Conservation (phyloP, 164 flowering plant species). For the Nymphaea thermarum region DNA sequence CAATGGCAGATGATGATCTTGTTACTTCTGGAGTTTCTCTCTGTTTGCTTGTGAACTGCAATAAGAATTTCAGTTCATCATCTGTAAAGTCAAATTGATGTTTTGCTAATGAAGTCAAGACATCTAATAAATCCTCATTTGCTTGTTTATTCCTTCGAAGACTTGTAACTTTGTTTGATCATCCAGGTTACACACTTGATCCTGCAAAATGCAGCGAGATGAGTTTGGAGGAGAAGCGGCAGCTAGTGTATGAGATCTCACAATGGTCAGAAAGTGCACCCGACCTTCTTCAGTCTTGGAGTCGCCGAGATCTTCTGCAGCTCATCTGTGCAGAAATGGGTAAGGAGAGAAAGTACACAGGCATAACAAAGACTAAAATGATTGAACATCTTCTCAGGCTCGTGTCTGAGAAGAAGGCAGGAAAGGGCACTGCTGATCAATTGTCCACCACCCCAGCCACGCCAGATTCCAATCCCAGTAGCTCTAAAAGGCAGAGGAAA, state of each 20-base stretch:
- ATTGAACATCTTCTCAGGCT: conserved; percentile 70
- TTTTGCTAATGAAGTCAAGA: too few species aligned
- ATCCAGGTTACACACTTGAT: conserved; percentile 45
- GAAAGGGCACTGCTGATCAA: conserved; percentile 13
- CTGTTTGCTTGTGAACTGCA: too few species aligned
- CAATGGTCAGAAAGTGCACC: conserved; percentile 54
- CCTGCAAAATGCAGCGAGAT: conserved; percentile 53
- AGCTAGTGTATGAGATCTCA: conserved; percentile 64
- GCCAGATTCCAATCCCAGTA: conserved; percentile 18
- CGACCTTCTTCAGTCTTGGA: conserved; percentile 70
- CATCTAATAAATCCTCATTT: too few species aligned
- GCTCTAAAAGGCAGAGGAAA: conserved; percentile 66
- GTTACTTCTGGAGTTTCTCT: too few species aligned
- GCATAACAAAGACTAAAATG: conserved; percentile 69
- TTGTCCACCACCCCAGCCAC: conserved; percentile 21
- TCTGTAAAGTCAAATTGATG: too few species aligned
- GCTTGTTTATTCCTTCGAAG: background rate
- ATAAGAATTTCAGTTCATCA: too few species aligned
- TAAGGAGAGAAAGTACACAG: conserved; percentile 89
- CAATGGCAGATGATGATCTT: too few species aligned
- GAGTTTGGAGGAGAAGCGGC: conserved; percentile 73
- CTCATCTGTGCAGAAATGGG: conserved; percentile 90
- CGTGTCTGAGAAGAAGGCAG: conserved; percentile 48
- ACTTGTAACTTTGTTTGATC: background rate
- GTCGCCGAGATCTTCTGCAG: conserved; percentile 77